Percentiles rank a stretch among this genome's conserved stretches.
Conservation (phyloP, 1,284 basidiomycete genomes). For the Trametes hirsuta region DNA sequence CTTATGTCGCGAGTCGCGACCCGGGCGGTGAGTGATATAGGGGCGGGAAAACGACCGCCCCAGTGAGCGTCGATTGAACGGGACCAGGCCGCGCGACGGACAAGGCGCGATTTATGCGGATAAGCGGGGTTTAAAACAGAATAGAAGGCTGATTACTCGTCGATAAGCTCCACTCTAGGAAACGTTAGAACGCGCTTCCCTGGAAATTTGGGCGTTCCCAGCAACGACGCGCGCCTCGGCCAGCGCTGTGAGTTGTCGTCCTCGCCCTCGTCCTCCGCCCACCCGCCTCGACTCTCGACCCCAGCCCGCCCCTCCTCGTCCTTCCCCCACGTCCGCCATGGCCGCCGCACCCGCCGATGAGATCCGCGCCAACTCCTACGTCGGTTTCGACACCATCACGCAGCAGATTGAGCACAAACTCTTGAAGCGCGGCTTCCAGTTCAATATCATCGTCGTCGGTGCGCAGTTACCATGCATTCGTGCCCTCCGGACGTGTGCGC, state of each 20-base stretch:
- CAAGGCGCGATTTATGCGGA: neutral
- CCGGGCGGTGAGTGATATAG: constrained; percentile 2
- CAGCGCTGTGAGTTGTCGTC: constrained; percentile 22
- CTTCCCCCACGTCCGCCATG: constrained; percentile 37
- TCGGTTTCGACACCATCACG: constrained; percentile 96
- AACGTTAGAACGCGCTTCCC: neutral
- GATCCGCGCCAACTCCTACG: constrained; percentile 86
- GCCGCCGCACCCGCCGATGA: constrained; percentile 60
- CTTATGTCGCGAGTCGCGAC: constrained; percentile 7
- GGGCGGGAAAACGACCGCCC: constrained; percentile 1
- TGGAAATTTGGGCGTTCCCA: constrained; percentile 21
- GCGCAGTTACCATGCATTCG: constrained; percentile 9
- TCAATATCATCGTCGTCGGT: constrained; percentile 97
- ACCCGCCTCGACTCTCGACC: neutral
- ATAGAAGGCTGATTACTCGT: constrained; percentile 17
- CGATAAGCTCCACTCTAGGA: neutral
- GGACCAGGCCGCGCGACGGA: neutral
- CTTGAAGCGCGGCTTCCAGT: constrained; percentile 98
- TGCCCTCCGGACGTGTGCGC: neutral
- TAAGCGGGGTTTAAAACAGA: constrained; percentile 17
- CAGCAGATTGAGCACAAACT: constrained; percentile 99
- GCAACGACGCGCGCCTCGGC: constrained; percentile 11
- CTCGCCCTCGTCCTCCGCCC: constrained; percentile 10
- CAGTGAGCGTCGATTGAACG: neutral
- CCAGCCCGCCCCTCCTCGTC: constrained; percentile 1